A percentile compares a stretch with the other conserved stretches of the same genome.
Conservation (phyloP, 768 basidiomycete genomes). For the Phanerodontia chrysosporium region DNA sequence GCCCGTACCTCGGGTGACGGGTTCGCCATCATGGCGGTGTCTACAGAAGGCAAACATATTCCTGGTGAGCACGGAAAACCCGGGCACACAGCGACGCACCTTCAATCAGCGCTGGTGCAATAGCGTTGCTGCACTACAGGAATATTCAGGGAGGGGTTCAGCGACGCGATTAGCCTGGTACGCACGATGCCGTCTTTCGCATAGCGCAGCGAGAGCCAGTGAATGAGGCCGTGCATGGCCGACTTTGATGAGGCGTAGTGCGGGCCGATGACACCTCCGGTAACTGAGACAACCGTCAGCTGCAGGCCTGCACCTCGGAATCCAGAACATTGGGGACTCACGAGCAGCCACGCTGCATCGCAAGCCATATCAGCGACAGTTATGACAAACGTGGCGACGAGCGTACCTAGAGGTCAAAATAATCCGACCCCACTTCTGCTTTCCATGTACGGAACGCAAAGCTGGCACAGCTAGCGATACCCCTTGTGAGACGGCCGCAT, state of each 20-base stretch:
- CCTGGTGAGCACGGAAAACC: no score
- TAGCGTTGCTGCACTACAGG: constrained; percentile 34
- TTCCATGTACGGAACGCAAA: constrained; percentile 49
- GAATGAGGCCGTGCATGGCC: constrained; percentile 49
- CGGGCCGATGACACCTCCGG: constrained; percentile 51
- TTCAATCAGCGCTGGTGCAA: constrained; percentile 47
- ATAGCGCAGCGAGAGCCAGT: constrained; percentile 50
- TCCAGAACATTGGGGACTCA: constrained; percentile 13
- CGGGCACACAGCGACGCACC: no score
- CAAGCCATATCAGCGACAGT: not conserved
- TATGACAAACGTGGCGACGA: not conserved
- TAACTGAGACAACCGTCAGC: constrained; percentile 24
- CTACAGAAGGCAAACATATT: no score
- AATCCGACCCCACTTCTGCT: constrained; percentile 44
- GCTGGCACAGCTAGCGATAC: constrained; percentile 40
- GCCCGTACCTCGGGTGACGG: constrained; percentile 32
- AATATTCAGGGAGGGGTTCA: not conserved
- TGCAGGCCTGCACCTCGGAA: not conserved
- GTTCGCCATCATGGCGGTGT: constrained; percentile 46
- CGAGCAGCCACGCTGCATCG: constrained; percentile 47
- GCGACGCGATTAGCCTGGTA: not conserved
- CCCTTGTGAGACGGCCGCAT: not conserved
- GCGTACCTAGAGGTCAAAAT: constrained; percentile 49
- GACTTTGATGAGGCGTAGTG: constrained; percentile 57
- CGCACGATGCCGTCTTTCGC: constrained; percentile 47